Conservation (phyloP, 352 stramenopile species). For the Phytophthora macrochlamydospora region DNA sequence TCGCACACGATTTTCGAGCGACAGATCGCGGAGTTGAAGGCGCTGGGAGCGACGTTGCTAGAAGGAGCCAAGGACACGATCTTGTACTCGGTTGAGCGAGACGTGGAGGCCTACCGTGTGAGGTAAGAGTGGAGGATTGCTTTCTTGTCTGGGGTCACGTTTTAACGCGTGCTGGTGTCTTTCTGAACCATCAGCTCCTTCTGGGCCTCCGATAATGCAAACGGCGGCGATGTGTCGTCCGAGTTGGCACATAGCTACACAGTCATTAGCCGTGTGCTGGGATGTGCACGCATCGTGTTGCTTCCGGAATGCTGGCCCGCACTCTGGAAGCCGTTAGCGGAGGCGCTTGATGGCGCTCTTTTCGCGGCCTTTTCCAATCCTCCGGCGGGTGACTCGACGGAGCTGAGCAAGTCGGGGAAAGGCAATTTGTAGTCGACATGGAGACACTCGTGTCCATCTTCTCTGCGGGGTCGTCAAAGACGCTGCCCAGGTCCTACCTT, state of each 20-base stretch:
- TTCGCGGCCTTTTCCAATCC: slow-evolving; percentile 39
- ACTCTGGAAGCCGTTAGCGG: slow-evolving; percentile 43
- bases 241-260: slow-evolving; percentile 41
- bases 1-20: slow-evolving; percentile 78
- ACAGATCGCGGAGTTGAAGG: slow-evolving; percentile 53
- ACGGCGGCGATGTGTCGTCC: slow-evolving; percentile 35
- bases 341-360: slow-evolving; percentile 42
- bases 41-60: slow-evolving; percentile 38
- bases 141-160: neutral
- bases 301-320: slow-evolving; percentile 28
- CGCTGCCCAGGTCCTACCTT: slow-evolving; percentile 44
- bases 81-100: slow-evolving; percentile 24
- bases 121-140: slow-evolving; percentile 20
- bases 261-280: slow-evolving; percentile 33
- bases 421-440: slow-evolving; percentile 54
- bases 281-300: slow-evolving; percentile 27
- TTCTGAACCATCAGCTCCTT: slow-evolving; percentile 21
- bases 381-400: slow-evolving; percentile 6
- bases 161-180: slow-evolving; percentile 12
- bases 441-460: slow-evolving; percentile 43
- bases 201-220: slow-evolving; percentile 26
- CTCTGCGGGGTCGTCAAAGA: slow-evolving; percentile 29
- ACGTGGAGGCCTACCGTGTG: slow-evolving; percentile 42
- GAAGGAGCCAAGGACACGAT: slow-evolving; percentile 30
- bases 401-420: slow-evolving; percentile 24